Conservation (phyloP, 225 moss, liverwort and hornwort species). For the Asterella californica region DNA sequence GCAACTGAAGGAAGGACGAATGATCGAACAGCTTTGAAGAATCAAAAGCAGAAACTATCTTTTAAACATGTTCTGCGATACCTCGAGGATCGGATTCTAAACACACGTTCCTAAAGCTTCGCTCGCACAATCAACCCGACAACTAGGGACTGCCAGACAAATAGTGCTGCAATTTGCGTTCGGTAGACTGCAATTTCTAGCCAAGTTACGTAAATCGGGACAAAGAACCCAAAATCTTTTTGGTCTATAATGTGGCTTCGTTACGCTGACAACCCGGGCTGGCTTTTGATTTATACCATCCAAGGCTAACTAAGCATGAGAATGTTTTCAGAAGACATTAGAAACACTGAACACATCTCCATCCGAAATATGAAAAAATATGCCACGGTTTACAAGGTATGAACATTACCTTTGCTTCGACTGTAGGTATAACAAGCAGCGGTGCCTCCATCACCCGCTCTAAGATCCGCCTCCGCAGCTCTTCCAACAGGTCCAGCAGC, state of each 20-base stretch:
- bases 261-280: background rate
- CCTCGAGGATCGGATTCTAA: no score
- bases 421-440: slow-evolving; percentile 96
- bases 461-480: slow-evolving; percentile 86
- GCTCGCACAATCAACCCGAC: no score
- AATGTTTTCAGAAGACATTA: background rate
- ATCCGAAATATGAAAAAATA: background rate
- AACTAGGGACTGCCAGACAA: no score
- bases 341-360: background rate
- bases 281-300: background rate
- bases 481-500: slow-evolving; percentile 96
- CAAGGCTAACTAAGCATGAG: no score
- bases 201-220: background rate
- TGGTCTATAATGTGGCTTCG: background rate
- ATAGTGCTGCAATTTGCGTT: background rate
- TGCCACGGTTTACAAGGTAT: background rate
- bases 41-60: no score
- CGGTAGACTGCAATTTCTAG: background rate
- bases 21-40: no score
- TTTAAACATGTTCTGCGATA: no score
- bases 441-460: slow-evolving; percentile 92
- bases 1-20: no score
- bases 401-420: slow-evolving; percentile 79
- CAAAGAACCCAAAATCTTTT: background rate
- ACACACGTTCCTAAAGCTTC: no score